These are phyloP conservation scores for Pisolithus orientalis DNA, from an alignment of 768 basidiomycete species.

Conservation along the genomic window DNA sequence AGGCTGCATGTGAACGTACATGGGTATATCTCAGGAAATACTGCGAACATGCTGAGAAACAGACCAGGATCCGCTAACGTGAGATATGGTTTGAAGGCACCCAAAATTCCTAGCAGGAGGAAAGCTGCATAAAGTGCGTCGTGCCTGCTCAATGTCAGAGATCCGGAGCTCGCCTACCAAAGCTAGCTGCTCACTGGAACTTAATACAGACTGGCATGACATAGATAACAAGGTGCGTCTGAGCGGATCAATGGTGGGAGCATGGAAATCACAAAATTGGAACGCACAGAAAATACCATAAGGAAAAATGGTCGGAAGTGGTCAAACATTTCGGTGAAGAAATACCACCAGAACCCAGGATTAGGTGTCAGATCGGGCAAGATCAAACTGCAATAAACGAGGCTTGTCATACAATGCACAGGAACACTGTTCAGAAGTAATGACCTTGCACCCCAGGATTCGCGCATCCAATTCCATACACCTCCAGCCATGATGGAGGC, in stretches of 20 bases:
- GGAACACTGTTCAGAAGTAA: slow-evolving; percentile 3
- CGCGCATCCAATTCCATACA: slow-evolving; percentile 59
- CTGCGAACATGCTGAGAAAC: slow-evolving; percentile 70
- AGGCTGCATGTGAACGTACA: slow-evolving; percentile 44
- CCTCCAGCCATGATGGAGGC: slow-evolving; percentile 54
- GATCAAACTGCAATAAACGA: slow-evolving; percentile 45
- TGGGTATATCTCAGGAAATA: slow-evolving; percentile 81
- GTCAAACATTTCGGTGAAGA: slow-evolving; percentile 99
- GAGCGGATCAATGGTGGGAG: neutral
- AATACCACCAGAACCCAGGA: slow-evolving; percentile 97
- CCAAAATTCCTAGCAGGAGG: slow-evolving; percentile 68
- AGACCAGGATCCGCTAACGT: slow-evolving; percentile 85
- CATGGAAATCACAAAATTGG: neutral
- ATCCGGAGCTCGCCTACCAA: neutral
- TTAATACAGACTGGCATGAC: slow-evolving; percentile 81
- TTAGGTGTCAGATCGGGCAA: slow-evolving; percentile 92
- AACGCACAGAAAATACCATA: slow-evolving; percentile 81
- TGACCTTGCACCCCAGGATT: slow-evolving; percentile 85
- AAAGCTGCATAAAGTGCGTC: slow-evolving; percentile 80
- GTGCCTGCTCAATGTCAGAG: slow-evolving; percentile 42
- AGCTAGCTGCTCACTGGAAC: slow-evolving; percentile 53
- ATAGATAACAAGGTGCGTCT: slow-evolving; percentile 83
- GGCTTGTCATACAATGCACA: neutral
- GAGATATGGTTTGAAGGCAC: slow-evolving; percentile 88
- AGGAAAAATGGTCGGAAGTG: slow-evolving; percentile 95